phyloP scores from a whole-genome alignment of 2,329 filamentous ascomycete genomes.

The Fusarium sp. region DNA sequence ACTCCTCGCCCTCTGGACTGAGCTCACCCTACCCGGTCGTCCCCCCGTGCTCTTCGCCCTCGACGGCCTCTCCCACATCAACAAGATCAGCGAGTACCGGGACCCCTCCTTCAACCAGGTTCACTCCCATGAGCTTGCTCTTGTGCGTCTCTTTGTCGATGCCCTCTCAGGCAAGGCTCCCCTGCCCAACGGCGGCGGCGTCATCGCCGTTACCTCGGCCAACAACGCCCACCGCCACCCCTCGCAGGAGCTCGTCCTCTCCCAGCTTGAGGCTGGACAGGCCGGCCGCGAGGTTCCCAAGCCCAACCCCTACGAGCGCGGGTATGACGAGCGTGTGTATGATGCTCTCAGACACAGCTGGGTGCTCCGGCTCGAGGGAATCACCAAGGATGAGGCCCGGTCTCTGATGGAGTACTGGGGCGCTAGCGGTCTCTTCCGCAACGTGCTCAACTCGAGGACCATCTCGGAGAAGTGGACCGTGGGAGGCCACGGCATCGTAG shows the following conservation, averaged over 20 bases:
- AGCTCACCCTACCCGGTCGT: constrained; percentile 67
- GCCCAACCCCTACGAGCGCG: constrained; percentile 62
- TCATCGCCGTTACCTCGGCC: constrained; percentile 76
- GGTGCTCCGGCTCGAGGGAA: constrained; percentile 67
- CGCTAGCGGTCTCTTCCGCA: constrained; percentile 78
- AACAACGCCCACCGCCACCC: constrained; percentile 72
- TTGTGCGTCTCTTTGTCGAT: constrained; percentile 77
- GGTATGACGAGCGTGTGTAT: constrained; percentile 65
- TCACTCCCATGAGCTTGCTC: constrained; percentile 83
- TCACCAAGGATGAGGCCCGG: constrained; percentile 77
- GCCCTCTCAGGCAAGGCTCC: constrained; percentile 67
- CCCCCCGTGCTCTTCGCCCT: constrained; percentile 74
- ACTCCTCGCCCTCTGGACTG: constrained; percentile 81
- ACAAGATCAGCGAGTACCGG: constrained; percentile 79
- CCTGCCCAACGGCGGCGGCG: constrained; percentile 76
- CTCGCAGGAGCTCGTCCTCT: constrained; percentile 73
- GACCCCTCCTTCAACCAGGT: constrained; percentile 73
- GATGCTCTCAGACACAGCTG: constrained; percentile 59
- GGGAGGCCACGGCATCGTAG: constrained; percentile 80
- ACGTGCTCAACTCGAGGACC: constrained; percentile 71
- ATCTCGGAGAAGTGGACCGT: constrained; percentile 86
- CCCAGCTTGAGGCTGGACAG: constrained; percentile 59
- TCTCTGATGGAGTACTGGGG: constrained; percentile 94
- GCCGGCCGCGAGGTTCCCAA: constrained; percentile 50
- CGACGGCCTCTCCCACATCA: constrained; percentile 82